Percentiles rank a stretch among this genome's conserved stretches.
Conservation (phyloP, 2,329 filamentous ascomycete genomes). For the Penicillium olsonii region DNA sequence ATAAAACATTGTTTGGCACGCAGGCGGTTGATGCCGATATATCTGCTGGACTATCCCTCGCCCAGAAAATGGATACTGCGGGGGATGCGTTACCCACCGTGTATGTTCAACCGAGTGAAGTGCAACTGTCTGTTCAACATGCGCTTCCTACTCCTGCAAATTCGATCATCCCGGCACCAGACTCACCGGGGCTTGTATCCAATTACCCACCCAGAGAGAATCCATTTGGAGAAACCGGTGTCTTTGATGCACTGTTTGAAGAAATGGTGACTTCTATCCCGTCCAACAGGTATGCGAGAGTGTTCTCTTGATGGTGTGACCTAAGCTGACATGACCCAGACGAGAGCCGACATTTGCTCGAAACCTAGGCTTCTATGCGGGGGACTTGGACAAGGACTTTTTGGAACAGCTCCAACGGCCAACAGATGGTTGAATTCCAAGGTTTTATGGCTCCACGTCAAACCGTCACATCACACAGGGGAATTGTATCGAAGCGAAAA, state of each 20-base stretch:
- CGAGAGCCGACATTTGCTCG: conserved; percentile 22
- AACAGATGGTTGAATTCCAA: not conserved
- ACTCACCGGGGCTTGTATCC: not conserved
- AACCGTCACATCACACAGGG: no score
- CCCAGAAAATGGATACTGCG: no score
- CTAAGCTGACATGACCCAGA: conserved; percentile 5
- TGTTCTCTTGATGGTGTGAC: not conserved
- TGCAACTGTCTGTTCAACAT: not conserved
- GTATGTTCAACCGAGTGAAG: not conserved
- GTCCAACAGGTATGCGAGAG: conserved; percentile 9
- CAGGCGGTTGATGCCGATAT: not conserved
- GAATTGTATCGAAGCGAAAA: no score
- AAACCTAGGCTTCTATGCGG: conserved; percentile 24
- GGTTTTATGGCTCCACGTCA: no score
- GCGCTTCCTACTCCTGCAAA: not conserved
- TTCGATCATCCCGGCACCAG: not conserved
- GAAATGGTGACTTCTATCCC: conserved; percentile 23
- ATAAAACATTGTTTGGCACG: not conserved
- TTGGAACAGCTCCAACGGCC: conserved; percentile 19
- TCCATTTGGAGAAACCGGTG: conserved; percentile 3
- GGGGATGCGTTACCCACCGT: no score
- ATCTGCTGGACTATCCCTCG: not conserved
- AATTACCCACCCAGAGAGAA: not conserved
- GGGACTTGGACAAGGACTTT: conserved; percentile 25
- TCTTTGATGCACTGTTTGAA: conserved; percentile 22